These are phyloP conservation scores for Detonula confervacea DNA, from an alignment of 352 stramenopile genomes.

Conservation along the genomic window DNA sequence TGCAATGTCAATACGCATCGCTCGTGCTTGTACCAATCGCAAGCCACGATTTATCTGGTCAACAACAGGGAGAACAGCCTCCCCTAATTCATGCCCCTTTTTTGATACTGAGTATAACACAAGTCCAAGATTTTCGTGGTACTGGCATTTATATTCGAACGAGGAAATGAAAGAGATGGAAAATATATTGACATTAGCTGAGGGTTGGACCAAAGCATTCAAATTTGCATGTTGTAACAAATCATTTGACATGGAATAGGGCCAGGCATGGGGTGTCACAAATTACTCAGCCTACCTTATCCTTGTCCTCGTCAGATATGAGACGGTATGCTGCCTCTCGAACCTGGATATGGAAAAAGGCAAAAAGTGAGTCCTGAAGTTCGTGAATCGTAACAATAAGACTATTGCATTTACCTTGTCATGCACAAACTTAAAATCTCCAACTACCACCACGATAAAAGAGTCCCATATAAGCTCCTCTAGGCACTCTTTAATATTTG, in stretches of 20 bases:
- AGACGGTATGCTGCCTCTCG: constrained; percentile 67
- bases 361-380: constrained; percentile 30
- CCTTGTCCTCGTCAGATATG: constrained; percentile 40
- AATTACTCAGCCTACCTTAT: constrained; percentile 9
- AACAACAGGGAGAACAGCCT: constrained; percentile 20
- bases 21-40: constrained; percentile 6
- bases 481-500: too few relatives aligned
- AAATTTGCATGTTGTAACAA: constrained; percentile 2
- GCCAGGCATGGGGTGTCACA: too few relatives aligned
- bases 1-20: constrained; percentile 15
- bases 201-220: not conserved
- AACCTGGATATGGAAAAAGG: constrained; percentile 69
- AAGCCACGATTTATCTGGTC: constrained; percentile 53
- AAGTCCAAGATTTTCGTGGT: constrained; percentile 32
- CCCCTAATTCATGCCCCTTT: not conserved
- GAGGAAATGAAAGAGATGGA: not conserved
- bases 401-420: constrained; percentile 9
- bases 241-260: too few relatives aligned
- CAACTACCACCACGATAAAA: constrained; percentile 1
- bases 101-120: constrained; percentile 6
- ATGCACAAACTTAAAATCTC: constrained; percentile 36
- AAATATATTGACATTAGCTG: not conserved
- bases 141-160: not conserved
- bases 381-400: too few relatives aligned
- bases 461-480: not conserved